Evolutionary conservation across 768 basidiomycete genomes (phyloP), one percentile per base, ranked within the genome.

Genomic region (Clathrus columnatus): DNA sequence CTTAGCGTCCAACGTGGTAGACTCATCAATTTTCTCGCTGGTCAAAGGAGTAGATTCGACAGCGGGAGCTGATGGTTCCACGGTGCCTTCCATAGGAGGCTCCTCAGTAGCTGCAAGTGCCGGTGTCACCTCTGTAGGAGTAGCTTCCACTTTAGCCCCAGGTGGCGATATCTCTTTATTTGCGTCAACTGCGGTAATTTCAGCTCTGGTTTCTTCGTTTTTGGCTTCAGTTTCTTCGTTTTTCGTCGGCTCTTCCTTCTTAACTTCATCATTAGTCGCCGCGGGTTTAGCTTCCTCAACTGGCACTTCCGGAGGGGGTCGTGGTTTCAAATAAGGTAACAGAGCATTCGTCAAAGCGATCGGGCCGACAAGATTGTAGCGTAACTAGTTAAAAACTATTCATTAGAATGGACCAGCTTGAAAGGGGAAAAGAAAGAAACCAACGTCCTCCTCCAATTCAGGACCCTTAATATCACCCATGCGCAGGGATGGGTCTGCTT

Each of bases 281-380:
- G 18, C 27, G 7, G 46, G 29, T 36, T 44, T 46, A 26, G 42
- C 50, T 36, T 51, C 50, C 8, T 5, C 23, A n/a, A n/a, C n/a
- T n/a, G 30, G 30, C 16, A 16, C 30, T 32, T 7, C 14, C 10
- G 36, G 27, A n/a, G 41, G 41, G 4, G 36, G 36, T 20, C 28
- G 50, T 21, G 54, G 54, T 20, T 55, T 55, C 16, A 55, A 17
- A 44, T 55, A 48, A 1, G 45, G 44, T 11, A 55, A n/a, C 16
- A 55, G 46, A 10, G 54, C 54, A 41, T 55, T 55, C 7, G 54
- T 55, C 44, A 55, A 48, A 2, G 54, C 54, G 26, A 55, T 55
- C 4, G 54, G 54, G 23, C 54, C 54, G 8, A 46, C 46, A n/a
- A 55, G 54, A 20, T 55, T 55, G 18, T 17, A 47, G 17, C 46